phyloP scores from a whole-genome alignment of 768 basidiomycete species.

The Lactarius quietus region DNA sequence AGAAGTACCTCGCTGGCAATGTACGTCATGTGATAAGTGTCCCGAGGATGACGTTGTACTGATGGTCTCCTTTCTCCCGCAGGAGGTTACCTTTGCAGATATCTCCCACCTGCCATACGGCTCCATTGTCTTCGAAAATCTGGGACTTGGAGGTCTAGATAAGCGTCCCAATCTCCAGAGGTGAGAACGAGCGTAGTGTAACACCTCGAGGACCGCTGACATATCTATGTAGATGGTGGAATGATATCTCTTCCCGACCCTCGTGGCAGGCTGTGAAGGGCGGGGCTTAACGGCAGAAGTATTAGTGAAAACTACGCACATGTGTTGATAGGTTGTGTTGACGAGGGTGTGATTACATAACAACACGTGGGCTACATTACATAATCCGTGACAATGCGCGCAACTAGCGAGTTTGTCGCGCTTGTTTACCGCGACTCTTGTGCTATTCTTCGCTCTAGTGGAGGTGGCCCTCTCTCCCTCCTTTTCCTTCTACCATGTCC shows the following conservation, averaged over 20 bases:
- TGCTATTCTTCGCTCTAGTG: background rate
- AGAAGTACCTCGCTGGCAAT: slow-evolving; percentile 22
- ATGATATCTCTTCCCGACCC: slow-evolving; percentile 1
- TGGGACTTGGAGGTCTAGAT: background rate
- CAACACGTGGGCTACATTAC: background rate
- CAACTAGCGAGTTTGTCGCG: background rate
- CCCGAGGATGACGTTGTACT: background rate
- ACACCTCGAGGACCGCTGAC: background rate
- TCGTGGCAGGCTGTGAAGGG: slow-evolving; percentile 16
- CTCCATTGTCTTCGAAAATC: background rate
- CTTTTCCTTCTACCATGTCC: slow-evolving; percentile 36
- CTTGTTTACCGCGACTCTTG: background rate
- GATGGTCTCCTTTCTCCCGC: background rate
- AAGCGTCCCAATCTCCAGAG: slow-evolving; percentile 13
- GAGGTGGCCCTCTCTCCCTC: slow-evolving; percentile 5
- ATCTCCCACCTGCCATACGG: slow-evolving; percentile 13
- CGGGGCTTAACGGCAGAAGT: background rate
- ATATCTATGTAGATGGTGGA: slow-evolving; percentile 15
- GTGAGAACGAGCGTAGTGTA: background rate
- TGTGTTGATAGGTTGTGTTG: no score
- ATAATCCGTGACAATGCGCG: background rate
- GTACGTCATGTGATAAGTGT: background rate
- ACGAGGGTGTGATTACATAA: no score
- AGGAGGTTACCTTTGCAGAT: slow-evolving; percentile 20
- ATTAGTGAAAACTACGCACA: no score